Percentiles rank a stretch among this genome's conserved stretches.
phyloP scores from a whole-genome alignment of 1,139 yeast genomes.

The Hyphopichia pseudoburtonii region DNA sequence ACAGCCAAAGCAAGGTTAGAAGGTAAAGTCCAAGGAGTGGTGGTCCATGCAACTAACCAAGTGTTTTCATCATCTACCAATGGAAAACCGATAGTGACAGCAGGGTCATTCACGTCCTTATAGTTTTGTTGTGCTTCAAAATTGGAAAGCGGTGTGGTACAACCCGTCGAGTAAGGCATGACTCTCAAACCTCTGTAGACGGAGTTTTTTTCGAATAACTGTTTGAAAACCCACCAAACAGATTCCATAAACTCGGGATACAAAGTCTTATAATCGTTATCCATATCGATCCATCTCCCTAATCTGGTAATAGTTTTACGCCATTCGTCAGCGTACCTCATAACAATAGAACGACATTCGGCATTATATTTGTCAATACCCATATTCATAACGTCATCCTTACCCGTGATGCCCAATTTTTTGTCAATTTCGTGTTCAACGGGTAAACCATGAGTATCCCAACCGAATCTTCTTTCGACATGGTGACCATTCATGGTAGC shows the following conservation, averaged over 20 bases:
- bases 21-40: conserved; percentile 99
- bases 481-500: conserved; percentile 97
- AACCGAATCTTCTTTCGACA: conserved; percentile 96
- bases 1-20: conserved; percentile 91
- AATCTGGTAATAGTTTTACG: conserved; percentile 85
- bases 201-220: conserved; percentile 76
- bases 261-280: conserved; percentile 95
- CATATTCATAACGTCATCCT: conserved; percentile 89
- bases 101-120: conserved; percentile 96
- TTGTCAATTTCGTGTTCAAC: conserved; percentile 98
- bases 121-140: conserved; percentile 98
- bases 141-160: conserved; percentile 93
- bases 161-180: conserved; percentile 98
- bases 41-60: conserved; percentile 93
- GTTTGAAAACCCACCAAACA: conserved; percentile 98
- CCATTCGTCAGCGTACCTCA: conserved; percentile 97
- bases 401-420: conserved; percentile 88
- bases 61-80: conserved; percentile 78
- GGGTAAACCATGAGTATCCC: conserved; percentile 99
- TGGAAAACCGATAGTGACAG: conserved; percentile 89
- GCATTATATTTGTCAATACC: conserved; percentile 92
- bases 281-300: conserved; percentile 99
- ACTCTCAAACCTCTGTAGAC: conserved; percentile 95
- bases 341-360: conserved; percentile 94
- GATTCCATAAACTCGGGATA: conserved; percentile 97